Conservation (phyloP, 2,329 filamentous ascomycete species). For the Aspergillus spinulosporus region DNA sequence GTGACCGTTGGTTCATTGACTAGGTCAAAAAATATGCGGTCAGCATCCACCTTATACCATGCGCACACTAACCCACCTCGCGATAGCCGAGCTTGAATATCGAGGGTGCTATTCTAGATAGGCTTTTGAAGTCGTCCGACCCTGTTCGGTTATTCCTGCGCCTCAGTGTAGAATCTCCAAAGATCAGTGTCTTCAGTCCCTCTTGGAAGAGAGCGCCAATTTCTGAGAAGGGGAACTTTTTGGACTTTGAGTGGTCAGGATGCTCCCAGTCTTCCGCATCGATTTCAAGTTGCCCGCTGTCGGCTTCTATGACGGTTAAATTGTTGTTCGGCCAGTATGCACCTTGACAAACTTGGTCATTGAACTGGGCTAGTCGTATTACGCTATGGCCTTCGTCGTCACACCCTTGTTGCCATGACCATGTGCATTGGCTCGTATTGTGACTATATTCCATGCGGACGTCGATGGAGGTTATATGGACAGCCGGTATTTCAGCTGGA, state of each 20-base stretch:
- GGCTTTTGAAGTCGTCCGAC: slow-evolving; percentile 14
- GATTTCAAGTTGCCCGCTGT: background rate
- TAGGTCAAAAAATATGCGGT: slow-evolving; percentile 17
- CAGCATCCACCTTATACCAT: background rate
- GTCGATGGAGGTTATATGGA: slow-evolving; percentile 25
- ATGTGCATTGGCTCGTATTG: background rate
- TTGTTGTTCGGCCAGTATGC: background rate
- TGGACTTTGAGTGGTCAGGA: background rate
- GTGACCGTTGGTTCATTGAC: slow-evolving; percentile 39
- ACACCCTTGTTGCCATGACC: background rate
- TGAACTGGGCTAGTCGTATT: background rate
- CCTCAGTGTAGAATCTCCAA: slow-evolving; percentile 3
- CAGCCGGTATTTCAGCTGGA: slow-evolving; percentile 20
- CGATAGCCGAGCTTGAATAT: slow-evolving; percentile 35
- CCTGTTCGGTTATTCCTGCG: slow-evolving; percentile 1
- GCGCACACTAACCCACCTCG: slow-evolving; percentile 23
- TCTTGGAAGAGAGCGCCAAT: slow-evolving; percentile 27
- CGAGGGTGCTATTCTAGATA: slow-evolving; percentile 31
- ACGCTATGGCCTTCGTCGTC: background rate
- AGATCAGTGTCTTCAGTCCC: slow-evolving; percentile 23
- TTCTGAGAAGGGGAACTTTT: background rate
- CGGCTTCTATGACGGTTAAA: background rate
- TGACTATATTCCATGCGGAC: slow-evolving; percentile 22
- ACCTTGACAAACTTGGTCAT: background rate
- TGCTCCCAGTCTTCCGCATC: background rate